Conservation (phyloP, 225 moss, liverwort and hornwort genomes). For the Lunularia cruciata region DNA sequence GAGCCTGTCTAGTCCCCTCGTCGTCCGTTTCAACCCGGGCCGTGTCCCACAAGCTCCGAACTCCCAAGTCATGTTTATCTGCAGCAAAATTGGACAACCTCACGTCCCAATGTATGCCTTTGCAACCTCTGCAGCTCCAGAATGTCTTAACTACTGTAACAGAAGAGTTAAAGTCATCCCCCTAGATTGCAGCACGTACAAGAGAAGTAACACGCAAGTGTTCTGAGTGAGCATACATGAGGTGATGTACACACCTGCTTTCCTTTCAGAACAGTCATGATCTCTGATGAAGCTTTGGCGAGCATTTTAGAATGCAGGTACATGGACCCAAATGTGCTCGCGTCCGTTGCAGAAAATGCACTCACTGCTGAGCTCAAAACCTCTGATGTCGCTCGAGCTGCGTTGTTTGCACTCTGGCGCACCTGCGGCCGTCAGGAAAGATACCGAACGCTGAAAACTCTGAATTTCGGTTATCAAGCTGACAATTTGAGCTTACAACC, state of each 20-base stretch:
- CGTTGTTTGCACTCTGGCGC: constrained; percentile 26
- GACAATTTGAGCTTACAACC: too few relatives aligned
- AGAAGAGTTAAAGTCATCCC: too few relatives aligned
- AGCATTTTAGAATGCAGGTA: constrained; percentile 34
- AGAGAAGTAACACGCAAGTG: too few relatives aligned
- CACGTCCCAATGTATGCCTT: too few relatives aligned
- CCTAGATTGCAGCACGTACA: too few relatives aligned
- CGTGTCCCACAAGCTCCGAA: constrained; percentile 18
- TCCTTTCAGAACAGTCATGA: constrained; percentile 26
- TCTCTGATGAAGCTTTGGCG: constrained; percentile 22
- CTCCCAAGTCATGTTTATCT: constrained; percentile 42
- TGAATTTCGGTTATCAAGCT: too few relatives aligned
- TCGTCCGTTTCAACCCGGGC: constrained; percentile 19
- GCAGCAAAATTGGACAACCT: constrained; percentile 7
- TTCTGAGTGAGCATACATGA: too few relatives aligned
- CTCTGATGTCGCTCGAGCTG: constrained; percentile 33
- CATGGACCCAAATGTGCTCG: constrained; percentile 39
- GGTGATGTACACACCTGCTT: constrained; percentile 31
- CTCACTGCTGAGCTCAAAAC: constrained; percentile 30
- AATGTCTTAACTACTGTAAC: too few relatives aligned
- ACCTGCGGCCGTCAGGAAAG: constrained; percentile 30
- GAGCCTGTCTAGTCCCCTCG: constrained; percentile 34
- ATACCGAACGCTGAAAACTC: too few relatives aligned
- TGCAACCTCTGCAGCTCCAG: too few relatives aligned
- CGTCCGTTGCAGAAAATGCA: constrained; percentile 38